Evolutionary conservation across 1,284 basidiomycete species (phyloP).

Genomic region (Ceratobasidium sp.): DNA sequence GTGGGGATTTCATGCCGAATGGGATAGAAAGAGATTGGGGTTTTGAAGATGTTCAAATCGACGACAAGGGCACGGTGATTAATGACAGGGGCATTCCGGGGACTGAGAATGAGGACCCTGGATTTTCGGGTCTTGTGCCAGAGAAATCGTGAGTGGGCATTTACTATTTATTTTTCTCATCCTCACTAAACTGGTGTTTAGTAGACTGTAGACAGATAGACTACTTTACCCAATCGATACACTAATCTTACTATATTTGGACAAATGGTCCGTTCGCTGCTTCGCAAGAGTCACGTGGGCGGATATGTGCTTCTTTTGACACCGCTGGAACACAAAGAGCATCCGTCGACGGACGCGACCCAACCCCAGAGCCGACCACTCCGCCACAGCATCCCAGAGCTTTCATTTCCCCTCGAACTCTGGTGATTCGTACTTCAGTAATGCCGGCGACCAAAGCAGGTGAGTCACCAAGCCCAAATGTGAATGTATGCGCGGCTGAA

Average conservation of each 20-base stretch:
- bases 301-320: not conserved
- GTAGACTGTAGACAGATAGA: slow-evolving; percentile 37
- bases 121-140: slow-evolving; percentile 28
- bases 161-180: not conserved
- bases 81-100: slow-evolving; percentile 67
- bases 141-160: slow-evolving; percentile 30
- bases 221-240: slow-evolving; percentile 3
- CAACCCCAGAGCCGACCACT: not conserved
- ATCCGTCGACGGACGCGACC: not conserved
- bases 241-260: slow-evolving; percentile 15
- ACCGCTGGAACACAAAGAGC: not conserved
- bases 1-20: slow-evolving; percentile 64
- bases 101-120: slow-evolving; percentile 59
- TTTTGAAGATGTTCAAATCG: slow-evolving; percentile 70
- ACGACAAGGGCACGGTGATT: slow-evolving; percentile 60
- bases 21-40: slow-evolving; percentile 79
- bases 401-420: not conserved
- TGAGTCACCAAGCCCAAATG: not conserved
- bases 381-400: not conserved
- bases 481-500: slow-evolving; percentile 39
- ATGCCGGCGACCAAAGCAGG: slow-evolving; percentile 10
- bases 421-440: slow-evolving; percentile 42
- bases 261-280: slow-evolving; percentile 12
- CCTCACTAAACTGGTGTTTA: not conserved
- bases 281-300: not conserved